These are phyloP conservation scores for Anthoceros angustus DNA, from an alignment of 225 moss, liverwort and hornwort genomes.

Conservation along the genomic window DNA sequence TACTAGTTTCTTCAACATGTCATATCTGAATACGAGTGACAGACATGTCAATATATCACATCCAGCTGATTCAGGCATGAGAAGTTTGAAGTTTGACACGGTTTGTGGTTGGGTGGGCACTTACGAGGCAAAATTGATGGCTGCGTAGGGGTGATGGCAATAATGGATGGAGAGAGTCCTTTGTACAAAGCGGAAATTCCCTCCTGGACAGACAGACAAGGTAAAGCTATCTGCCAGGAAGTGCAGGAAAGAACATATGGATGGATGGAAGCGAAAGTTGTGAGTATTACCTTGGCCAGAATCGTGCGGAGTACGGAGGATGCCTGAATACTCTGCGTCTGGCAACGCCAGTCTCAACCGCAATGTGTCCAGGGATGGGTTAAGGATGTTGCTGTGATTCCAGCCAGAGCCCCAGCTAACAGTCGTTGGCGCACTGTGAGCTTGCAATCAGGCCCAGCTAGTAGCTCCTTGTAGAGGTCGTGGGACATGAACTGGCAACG, in stretches of 20 bases:
- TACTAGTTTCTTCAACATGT: neutral
- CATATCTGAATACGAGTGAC: too few species aligned
- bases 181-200: neutral
- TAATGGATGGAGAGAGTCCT: neutral
- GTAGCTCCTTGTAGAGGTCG: neutral
- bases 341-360: neutral
- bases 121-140: neutral
- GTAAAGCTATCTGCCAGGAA: neutral
- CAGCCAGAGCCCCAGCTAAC: neutral
- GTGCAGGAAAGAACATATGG: neutral
- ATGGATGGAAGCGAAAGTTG: neutral
- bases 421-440: neutral
- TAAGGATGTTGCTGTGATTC: neutral
- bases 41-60: too few species aligned
- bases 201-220: neutral
- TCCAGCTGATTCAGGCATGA: neutral
- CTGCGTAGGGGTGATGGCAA: neutral
- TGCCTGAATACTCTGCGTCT: neutral
- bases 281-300: neutral
- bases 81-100: neutral
- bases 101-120: neutral
- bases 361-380: slow-evolving; percentile 3
- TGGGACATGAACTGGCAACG: neutral
- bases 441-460: neutral
- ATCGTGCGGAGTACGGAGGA: neutral